Conservation (phyloP, 73 alveolate genomes). For the Paramecium sonneborni region DNA sequence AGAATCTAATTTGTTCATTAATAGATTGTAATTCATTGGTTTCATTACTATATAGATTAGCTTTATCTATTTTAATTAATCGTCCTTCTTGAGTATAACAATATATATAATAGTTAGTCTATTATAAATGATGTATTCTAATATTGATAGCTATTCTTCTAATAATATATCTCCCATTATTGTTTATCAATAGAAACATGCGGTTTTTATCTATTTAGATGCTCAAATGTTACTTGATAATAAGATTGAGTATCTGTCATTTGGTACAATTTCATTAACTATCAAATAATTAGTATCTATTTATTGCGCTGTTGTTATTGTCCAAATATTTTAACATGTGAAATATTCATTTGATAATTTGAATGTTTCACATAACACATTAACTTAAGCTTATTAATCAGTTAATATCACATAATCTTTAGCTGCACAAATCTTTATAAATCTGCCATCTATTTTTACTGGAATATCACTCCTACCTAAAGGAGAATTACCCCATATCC, state of each 20-base stretch:
- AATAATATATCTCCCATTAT: neutral
- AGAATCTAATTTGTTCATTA: neutral
- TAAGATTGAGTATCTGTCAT: neutral
- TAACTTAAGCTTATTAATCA: neutral
- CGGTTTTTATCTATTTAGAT: neutral
- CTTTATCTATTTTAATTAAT: neutral
- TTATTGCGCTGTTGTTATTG: neutral
- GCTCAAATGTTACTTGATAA: neutral
- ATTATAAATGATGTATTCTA: neutral
- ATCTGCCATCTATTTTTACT: neutral
- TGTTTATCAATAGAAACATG: neutral
- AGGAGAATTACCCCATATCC: slow-evolving; percentile 24
- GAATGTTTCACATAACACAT: neutral
- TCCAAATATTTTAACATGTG: neutral
- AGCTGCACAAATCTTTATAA: slow-evolving; percentile 13
- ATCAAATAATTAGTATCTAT: neutral
- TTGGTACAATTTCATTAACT: neutral
- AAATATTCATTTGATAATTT: slow-evolving; percentile 8
- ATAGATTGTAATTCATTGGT: neutral
- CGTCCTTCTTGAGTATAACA: neutral
- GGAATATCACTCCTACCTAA: slow-evolving; percentile 1
- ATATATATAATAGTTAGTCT: neutral
- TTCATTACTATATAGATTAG: slow-evolving; percentile 20
- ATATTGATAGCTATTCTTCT: neutral
- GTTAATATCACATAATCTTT: slow-evolving; percentile 36